Evolutionary conservation across 1,284 basidiomycete species (phyloP).

Genomic region (Serendipita sp.): DNA sequence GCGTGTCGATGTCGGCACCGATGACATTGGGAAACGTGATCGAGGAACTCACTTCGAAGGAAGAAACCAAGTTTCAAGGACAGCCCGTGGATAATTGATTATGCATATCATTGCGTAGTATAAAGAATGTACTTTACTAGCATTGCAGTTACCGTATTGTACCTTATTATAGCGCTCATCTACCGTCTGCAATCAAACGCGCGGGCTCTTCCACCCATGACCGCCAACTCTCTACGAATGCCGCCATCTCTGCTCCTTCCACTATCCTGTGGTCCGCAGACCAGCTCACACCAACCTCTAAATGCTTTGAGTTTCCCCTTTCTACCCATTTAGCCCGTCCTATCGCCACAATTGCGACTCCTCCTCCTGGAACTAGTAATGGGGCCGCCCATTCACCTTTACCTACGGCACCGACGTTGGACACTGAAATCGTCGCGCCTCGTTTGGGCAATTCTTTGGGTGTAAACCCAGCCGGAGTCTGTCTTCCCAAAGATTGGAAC

Average conservation of each 20-base stretch:
- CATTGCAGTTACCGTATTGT: too few species aligned
- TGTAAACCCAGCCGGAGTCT: conserved; percentile 47
- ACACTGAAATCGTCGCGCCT: conserved; percentile 74
- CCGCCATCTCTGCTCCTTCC: conserved; percentile 84
- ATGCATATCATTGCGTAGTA: background rate
- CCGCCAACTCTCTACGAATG: conserved; percentile 84
- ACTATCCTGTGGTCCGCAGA: conserved; percentile 84
- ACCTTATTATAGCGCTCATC: conserved; percentile 8
- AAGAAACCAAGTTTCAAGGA: background rate
- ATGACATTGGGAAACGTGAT: background rate
- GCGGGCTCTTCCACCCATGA: conserved; percentile 69
- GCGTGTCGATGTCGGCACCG: background rate
- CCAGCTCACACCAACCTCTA: conserved; percentile 72
- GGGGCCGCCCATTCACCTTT: conserved; percentile 59
- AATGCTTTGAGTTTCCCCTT: conserved; percentile 30
- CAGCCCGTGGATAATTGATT: background rate
- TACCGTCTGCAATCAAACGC: conserved; percentile 49
- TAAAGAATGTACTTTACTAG: background rate
- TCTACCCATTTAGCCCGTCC: conserved; percentile 70
- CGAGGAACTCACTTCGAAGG: background rate
- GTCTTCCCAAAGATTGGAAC: conserved; percentile 49
- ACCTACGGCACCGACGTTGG: conserved; percentile 74
- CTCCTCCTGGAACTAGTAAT: conserved; percentile 75
- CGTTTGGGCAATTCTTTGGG: conserved; percentile 49
- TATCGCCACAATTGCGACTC: conserved; percentile 81